Percentiles rank a stretch among this genome's conserved stretches.
These are phyloP conservation scores for Phanerochaete carnosa DNA, from an alignment of 768 basidiomycete genomes.

Conservation along the genomic window DNA sequence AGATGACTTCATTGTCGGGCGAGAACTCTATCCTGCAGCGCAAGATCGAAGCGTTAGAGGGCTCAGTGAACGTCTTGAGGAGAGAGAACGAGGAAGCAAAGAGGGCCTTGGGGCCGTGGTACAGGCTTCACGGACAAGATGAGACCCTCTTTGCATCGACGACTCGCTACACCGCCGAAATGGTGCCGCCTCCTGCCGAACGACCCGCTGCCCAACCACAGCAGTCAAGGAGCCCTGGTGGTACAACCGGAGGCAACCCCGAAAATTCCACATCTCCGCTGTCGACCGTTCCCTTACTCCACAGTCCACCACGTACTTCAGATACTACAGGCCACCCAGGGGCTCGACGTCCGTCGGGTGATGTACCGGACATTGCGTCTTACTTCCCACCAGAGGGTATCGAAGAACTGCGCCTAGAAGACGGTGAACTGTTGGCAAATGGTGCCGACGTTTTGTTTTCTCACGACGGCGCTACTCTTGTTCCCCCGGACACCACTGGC, in stretches of 20 bases:
- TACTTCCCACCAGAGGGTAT: slow-evolving; percentile 34
- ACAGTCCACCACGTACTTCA: slow-evolving; percentile 28
- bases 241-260: background rate
- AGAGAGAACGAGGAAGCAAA: slow-evolving; percentile 56
- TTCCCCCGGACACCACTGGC: slow-evolving; percentile 12
- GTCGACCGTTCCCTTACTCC: background rate
- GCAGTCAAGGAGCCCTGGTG: background rate
- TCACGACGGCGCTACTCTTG: background rate
- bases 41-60: slow-evolving; percentile 57
- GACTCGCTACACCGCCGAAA: background rate
- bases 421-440: background rate
- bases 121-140: slow-evolving; percentile 15
- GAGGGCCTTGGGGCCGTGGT: slow-evolving; percentile 67
- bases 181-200: background rate
- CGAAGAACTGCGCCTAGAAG: slow-evolving; percentile 1
- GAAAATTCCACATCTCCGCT: background rate
- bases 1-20: slow-evolving; percentile 42
- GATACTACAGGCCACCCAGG: slow-evolving; percentile 18
- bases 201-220: background rate
- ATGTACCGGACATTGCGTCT: slow-evolving; percentile 24
- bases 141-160: background rate
- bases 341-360: slow-evolving; percentile 6
- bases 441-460: background rate
- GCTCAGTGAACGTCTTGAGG: slow-evolving; percentile 44
- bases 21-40: slow-evolving; percentile 66